Evolutionary conservation across 805 yeast species (phyloP).

Genomic region (Saturnispora diversa): DNA sequence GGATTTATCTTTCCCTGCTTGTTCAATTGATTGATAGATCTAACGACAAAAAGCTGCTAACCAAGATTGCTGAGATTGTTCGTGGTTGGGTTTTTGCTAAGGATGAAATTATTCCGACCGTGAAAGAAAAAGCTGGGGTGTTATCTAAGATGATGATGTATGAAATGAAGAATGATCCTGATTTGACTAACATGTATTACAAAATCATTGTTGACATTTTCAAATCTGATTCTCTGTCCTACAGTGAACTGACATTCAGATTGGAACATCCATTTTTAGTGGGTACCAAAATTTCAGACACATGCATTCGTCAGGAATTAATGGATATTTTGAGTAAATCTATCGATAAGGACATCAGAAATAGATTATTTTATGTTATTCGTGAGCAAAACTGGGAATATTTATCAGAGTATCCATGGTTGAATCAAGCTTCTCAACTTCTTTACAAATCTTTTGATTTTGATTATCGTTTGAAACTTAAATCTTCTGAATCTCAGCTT

Average conservation of each 20-base stretch:
- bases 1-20: constrained; percentile 75
- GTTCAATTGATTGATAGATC: constrained; percentile 90
- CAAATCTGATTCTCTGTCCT: constrained; percentile 64
- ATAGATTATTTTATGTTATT: constrained; percentile 78
- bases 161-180: constrained; percentile 79
- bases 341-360: constrained; percentile 67
- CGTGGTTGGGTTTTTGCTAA: constrained; percentile 85
- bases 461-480: constrained; percentile 39
- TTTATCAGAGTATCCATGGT: constrained; percentile 88
- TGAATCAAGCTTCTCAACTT: constrained; percentile 85
- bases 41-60: constrained; percentile 63
- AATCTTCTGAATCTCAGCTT: constrained; percentile 42
- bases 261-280: constrained; percentile 95
- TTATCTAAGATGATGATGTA: constrained; percentile 89
- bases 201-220: constrained; percentile 82
- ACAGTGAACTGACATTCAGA: constrained; percentile 84
- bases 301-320: constrained; percentile 61
- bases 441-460: constrained; percentile 69
- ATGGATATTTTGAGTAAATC: constrained; percentile 74
- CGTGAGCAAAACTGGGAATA: constrained; percentile 97
- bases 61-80: constrained; percentile 68
- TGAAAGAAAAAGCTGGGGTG: constrained; percentile 92
- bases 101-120: constrained; percentile 81
- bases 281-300: constrained; percentile 81
- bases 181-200: constrained; percentile 69